Evolutionary conservation across 2,329 filamentous ascomycete genomes (phyloP).

Genomic region (Talaromyces amestolkiae): DNA sequence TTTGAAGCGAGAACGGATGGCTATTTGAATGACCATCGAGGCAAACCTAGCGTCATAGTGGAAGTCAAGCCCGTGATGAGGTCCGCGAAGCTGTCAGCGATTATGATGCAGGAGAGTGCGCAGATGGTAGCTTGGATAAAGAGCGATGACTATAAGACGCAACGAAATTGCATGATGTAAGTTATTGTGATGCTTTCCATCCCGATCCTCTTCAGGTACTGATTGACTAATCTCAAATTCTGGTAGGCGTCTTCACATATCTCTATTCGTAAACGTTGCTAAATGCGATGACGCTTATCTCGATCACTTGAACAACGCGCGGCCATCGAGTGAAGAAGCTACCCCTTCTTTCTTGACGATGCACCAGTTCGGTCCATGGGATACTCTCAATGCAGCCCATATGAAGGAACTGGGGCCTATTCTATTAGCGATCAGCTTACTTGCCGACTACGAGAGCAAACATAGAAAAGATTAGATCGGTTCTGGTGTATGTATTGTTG

Average conservation of each 20-base stretch:
- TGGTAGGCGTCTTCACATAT: background rate
- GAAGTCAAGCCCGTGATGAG: constrained; percentile 21
- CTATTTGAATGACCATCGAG: background rate
- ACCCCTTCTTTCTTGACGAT: background rate
- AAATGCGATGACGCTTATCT: background rate
- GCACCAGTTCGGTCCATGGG: background rate
- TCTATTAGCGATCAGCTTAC: background rate
- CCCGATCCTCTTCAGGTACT: background rate
- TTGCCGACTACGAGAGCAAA: background rate
- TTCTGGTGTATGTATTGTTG: background rate
- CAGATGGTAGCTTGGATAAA: constrained; percentile 23
- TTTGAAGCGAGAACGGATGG: background rate
- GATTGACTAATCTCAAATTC: background rate
- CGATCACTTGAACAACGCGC: background rate
- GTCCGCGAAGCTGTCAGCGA: background rate
- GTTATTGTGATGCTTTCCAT: background rate
- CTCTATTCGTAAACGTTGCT: background rate
- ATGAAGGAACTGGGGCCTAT: background rate
- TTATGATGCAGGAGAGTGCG: constrained; percentile 23
- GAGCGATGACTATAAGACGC: background rate
- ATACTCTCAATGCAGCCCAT: background rate
- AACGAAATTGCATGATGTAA: background rate
- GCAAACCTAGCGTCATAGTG: constrained; percentile 13
- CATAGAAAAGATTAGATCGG: background rate
- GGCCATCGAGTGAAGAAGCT: background rate